Evolutionary conservation across 331 rosid genomes (phyloP), one percentile per base, ranked within the genome.

Genomic region (Rosa hybrid): DNA sequence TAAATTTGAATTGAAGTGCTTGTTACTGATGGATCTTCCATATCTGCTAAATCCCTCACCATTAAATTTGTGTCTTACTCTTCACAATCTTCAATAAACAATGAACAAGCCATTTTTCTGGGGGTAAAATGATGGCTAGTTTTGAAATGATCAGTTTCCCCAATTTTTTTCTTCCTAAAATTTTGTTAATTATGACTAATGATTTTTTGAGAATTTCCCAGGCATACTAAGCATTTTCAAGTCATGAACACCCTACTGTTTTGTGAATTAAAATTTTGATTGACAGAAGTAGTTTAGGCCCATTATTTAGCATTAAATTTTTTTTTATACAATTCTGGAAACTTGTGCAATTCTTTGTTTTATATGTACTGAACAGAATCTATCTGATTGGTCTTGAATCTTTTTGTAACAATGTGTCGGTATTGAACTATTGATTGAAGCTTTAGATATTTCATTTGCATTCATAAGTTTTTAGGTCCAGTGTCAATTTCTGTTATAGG

Each of bases 21-120:
- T 56, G 68, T 56, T 38, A 56, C 68, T 74, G 68, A n/a, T 56
- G 68, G 68, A 56, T 56, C 68, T 74, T 56, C 78, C 53, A 39
- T 39, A 54, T 25, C 76, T 49, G 60, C 14, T 7, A 18, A 46
- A 23, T 23, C 75, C 53, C 1, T 3, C 57, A 20, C 41, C 59
- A 50, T 71, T 71, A 23, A 46, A 27, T 48, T 23, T 45, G 41
- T 45, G 7, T 21, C 27, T 50, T 50, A 10, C 57, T 34, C 41
- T 59, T 17, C 8, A 18, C 0, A 73, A 53, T 73, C 46, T 53
- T 53, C 49, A 69, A 18, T 53, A 34, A 71, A 50, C 14, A 20
- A 20, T 17, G 25, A 17, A 68, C 30, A 18, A 8, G 17, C 73
- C 27, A 34, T 65, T 42, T 69, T 50, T 71, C 75, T 18, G 50